Evolutionary conservation across 148 eudicot genomes (phyloP).

Genomic region (Vaccinium myrtillus): DNA sequence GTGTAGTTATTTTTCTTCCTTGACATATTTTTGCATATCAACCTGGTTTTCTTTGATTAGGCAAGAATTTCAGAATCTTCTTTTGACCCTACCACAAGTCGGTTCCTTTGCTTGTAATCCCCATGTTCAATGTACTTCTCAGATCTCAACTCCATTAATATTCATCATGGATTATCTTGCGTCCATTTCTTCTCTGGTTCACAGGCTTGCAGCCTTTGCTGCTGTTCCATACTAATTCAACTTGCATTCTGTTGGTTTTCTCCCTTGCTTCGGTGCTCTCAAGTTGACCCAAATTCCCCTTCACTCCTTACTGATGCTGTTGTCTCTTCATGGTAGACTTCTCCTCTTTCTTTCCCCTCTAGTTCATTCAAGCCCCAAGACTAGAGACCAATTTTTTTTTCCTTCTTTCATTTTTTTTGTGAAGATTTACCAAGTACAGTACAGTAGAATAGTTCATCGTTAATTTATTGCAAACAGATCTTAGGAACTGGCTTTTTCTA

Average conservation of each 20-base stretch:
- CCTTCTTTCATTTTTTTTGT: background rate
- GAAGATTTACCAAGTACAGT: background rate
- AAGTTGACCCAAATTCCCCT: background rate
- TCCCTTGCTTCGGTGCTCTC: background rate
- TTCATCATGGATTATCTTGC: background rate
- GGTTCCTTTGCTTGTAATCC: background rate
- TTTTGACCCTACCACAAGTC: background rate
- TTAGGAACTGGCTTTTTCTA: background rate
- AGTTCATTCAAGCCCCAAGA: background rate
- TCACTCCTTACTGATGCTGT: background rate
- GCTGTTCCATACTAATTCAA: background rate
- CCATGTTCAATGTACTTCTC: background rate
- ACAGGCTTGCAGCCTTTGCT: background rate
- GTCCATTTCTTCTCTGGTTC: background rate
- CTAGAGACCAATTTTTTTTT: background rate
- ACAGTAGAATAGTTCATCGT: background rate
- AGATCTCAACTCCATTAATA: background rate
- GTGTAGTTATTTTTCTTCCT: background rate
- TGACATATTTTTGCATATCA: background rate
- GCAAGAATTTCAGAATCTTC: slow-evolving; percentile 3
- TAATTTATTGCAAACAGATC: background rate
- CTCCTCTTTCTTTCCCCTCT: background rate
- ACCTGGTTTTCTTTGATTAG: background rate
- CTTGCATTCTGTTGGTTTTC: background rate
- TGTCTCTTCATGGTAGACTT: background rate